Base-by-base conservation (phyloP, 805 yeast species). In the Yueomyces sp. region DNA sequence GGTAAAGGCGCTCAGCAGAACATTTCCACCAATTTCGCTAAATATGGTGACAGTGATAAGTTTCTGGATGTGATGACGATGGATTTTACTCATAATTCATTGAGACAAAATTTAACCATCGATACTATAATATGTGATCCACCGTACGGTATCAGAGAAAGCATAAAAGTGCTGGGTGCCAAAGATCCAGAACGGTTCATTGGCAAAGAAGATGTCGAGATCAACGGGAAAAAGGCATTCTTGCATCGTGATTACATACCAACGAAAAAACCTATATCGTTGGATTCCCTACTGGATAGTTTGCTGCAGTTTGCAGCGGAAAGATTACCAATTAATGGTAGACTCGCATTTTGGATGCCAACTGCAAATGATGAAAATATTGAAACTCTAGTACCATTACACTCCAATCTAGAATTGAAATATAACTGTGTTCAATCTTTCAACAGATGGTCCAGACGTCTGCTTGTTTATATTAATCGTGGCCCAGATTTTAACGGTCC, bases 331-430 rank as follows among this genome's bases (percentile, higher is more conserved):
- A 63, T 77, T 2, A 76, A 75, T 5, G 95, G 96, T 1, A 68
- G 97, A 49, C 68, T 92, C 34, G 85, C 92, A 29, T 88, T 87
- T 61, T 92, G 98, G 98, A 85, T 88, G 92, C 98, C 98, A 0
- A 82, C 94, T 1, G 94, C 96, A 1, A 87, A 88, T 57, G 94
- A 85, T 54, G 94, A 84, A 51, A 77, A 74, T 49, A 69, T 76
- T 34, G 75, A 71, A 45, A 76, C 83, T 40, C 67, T 72, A 43
- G 77, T 88, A 28, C 97, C 97, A 4, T 78, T 76, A 52, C 96
- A 92, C 61, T 70, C 75, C 47, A 75, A 73, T 38, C 61, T 92
- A 45, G 82, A 83, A 53, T 67, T 87, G 52, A 65, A 80, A 40
- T 78, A 82, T 50, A 77, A 79, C 47, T 70, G 94, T 47, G 90